These are phyloP conservation scores for Gaeumannomyces tritici DNA, from an alignment of 2,329 filamentous ascomycete genomes.

Conservation along the genomic window DNA sequence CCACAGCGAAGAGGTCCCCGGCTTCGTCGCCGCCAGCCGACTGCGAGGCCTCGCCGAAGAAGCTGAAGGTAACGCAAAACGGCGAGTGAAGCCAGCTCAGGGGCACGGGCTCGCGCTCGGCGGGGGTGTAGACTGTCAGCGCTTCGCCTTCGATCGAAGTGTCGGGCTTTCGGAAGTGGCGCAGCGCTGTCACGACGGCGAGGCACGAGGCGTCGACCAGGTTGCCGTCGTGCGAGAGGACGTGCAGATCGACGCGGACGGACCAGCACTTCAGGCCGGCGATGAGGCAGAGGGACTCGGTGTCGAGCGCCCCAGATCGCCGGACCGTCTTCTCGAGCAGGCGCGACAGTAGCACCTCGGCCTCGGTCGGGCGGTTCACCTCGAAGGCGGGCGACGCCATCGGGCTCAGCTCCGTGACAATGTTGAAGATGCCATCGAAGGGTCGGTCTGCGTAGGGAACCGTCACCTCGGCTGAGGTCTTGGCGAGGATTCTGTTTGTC, in stretches of 20 bases:
- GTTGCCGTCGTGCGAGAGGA: slow-evolving; percentile 84
- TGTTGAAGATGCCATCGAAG: slow-evolving; percentile 92
- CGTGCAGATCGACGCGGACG: slow-evolving; percentile 82
- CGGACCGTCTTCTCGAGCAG: slow-evolving; percentile 91
- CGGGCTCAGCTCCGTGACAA: slow-evolving; percentile 80
- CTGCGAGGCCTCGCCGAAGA: slow-evolving; percentile 42
- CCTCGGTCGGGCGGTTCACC: slow-evolving; percentile 70
- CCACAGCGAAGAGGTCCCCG: slow-evolving; percentile 61
- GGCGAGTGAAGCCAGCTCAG: slow-evolving; percentile 88
- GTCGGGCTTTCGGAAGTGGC: slow-evolving; percentile 87
- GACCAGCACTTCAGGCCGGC: slow-evolving; percentile 88
- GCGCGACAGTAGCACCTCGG: slow-evolving; percentile 77
- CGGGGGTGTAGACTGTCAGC: slow-evolving; percentile 72
- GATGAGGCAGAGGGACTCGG: slow-evolving; percentile 88
- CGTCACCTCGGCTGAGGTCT: slow-evolving; percentile 80
- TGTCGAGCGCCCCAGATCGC: slow-evolving; percentile 84
- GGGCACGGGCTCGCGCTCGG: slow-evolving; percentile 82
- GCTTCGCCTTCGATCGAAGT: slow-evolving; percentile 76
- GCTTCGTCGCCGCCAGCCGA: slow-evolving; percentile 32
- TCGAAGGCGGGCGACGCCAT: slow-evolving; percentile 91
- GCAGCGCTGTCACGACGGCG: slow-evolving; percentile 76
- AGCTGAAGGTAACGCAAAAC: slow-evolving; percentile 82
- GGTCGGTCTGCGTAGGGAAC: slow-evolving; percentile 80
- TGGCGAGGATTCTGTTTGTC: slow-evolving; percentile 60
- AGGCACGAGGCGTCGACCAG: slow-evolving; percentile 80